A percentile compares a stretch with the other conserved stretches of the same genome.
Evolutionary conservation across 768 basidiomycete genomes (phyloP).

Genomic region (Rhizopogon roseolus): DNA sequence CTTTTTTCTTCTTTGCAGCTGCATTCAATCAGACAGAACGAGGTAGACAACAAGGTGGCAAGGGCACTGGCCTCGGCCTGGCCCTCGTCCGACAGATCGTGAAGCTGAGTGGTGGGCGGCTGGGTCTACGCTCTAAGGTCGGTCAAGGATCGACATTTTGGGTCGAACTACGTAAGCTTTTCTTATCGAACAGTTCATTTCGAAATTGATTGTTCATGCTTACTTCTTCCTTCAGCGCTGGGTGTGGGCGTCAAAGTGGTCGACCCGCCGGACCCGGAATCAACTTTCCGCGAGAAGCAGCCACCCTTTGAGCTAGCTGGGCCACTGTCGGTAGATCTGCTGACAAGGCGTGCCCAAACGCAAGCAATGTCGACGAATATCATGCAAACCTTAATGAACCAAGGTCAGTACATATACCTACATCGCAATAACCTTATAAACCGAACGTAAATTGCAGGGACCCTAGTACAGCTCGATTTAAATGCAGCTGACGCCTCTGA

Average conservation of each 20-base stretch:
- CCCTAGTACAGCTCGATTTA: conserved; percentile 52
- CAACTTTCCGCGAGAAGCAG: conserved; percentile 16
- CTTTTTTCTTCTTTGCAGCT: conserved; percentile 31
- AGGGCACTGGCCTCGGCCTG: conserved; percentile 70
- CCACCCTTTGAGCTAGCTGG: conserved; percentile 17
- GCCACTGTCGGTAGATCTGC: conserved; percentile 20
- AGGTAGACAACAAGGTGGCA: conserved; percentile 68
- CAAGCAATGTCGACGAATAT: conserved; percentile 28
- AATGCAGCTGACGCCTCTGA: conserved; percentile 27
- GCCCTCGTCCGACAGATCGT: conserved; percentile 79
- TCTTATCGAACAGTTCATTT: neutral
- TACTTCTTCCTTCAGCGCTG: conserved; percentile 35
- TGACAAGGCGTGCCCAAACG: conserved; percentile 10
- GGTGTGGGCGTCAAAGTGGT: conserved; percentile 60
- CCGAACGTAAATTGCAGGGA: conserved; percentile 31
- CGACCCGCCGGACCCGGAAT: conserved; percentile 20
- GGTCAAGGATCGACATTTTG: conserved; percentile 82
- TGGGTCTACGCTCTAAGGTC: conserved; percentile 62
- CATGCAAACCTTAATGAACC: conserved; percentile 65
- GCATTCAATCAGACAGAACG: conserved; percentile 79
- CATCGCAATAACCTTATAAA: neutral
- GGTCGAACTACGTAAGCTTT: conserved; percentile 64
- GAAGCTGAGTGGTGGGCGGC: conserved; percentile 65
- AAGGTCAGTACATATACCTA: conserved; percentile 30
- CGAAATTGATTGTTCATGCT: conserved; percentile 2